These are phyloP conservation scores for Aspergillus novoparasiticus DNA, from an alignment of 2,329 filamentous ascomycete species.

Conservation along the genomic window DNA sequence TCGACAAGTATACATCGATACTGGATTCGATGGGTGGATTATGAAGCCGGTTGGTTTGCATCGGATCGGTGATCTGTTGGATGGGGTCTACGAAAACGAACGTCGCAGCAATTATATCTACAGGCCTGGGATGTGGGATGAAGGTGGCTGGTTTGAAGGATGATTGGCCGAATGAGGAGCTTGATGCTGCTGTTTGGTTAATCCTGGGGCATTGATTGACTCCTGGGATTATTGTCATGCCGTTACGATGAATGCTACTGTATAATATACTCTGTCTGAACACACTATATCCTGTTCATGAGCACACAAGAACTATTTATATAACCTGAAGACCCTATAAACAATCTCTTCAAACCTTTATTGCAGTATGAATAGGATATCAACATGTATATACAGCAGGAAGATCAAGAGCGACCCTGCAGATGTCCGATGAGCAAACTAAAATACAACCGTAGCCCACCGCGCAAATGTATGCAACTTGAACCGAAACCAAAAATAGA, in stretches of 20 bases:
- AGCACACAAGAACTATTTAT: neutral
- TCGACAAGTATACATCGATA: constrained; percentile 68
- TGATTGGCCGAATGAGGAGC: constrained; percentile 26
- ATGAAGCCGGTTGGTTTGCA: constrained; percentile 84
- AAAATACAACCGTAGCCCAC: neutral
- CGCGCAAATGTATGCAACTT: neutral
- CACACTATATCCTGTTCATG: neutral
- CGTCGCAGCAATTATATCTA: constrained; percentile 68
- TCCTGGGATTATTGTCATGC: neutral
- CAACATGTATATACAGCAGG: neutral
- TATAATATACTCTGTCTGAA: neutral
- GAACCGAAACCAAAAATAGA: neutral
- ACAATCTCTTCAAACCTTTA: neutral
- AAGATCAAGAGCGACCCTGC: neutral
- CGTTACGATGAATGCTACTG: constrained; percentile 12
- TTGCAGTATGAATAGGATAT: neutral
- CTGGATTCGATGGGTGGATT: constrained; percentile 88
- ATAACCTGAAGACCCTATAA: neutral
- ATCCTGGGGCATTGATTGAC: neutral
- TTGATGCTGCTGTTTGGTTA: constrained; percentile 1
- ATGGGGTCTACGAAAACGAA: constrained; percentile 66
- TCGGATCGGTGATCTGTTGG: constrained; percentile 67
- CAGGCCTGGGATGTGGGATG: constrained; percentile 73
- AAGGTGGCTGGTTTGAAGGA: constrained; percentile 76
- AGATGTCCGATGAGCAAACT: neutral